phyloP scores from a whole-genome alignment of 305 asterid species.

The Ilex paraguariensis region DNA sequence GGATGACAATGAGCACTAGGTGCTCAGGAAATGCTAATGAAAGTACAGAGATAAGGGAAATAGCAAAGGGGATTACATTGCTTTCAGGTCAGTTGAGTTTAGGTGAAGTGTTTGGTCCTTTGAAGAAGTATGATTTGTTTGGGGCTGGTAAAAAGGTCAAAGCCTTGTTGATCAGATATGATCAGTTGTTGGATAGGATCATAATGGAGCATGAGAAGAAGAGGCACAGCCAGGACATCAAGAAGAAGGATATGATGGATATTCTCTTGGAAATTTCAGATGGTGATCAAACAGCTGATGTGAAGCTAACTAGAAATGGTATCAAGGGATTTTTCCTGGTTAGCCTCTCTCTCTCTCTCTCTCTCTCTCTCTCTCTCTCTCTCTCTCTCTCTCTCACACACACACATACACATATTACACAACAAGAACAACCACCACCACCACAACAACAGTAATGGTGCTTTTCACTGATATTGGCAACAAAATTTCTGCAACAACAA shows the following conservation, averaged over 20 bases:
- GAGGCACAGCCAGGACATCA: not conserved
- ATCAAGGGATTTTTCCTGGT: no score
- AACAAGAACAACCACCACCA: no score
- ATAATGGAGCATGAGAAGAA: conserved; percentile 12
- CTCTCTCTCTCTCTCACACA: no score
- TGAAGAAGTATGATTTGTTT: conserved; percentile 9
- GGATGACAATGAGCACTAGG: conserved; percentile 35
- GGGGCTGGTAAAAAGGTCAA: conserved; percentile 17
- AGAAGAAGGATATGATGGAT: conserved; percentile 17
- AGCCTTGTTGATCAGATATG: conserved; percentile 9
- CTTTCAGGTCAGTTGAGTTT: not conserved
- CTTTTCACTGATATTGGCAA: no score
- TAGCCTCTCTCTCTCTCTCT: no score
- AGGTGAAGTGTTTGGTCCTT: not conserved
- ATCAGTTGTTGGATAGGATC: conserved; percentile 15
- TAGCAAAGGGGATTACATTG: not conserved
- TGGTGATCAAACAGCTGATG: not conserved
- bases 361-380: no score
- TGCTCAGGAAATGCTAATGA: conserved; percentile 32
- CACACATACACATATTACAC: no score
- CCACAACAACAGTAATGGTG: no score
- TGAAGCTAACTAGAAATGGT: conserved; percentile 10
- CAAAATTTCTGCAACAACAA: no score
- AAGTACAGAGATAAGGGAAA: conserved; percentile 35
- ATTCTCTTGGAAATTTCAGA: not conserved